phyloP scores from a whole-genome alignment of 352 stramenopile species.

The Saprolegnia parasitica region DNA sequence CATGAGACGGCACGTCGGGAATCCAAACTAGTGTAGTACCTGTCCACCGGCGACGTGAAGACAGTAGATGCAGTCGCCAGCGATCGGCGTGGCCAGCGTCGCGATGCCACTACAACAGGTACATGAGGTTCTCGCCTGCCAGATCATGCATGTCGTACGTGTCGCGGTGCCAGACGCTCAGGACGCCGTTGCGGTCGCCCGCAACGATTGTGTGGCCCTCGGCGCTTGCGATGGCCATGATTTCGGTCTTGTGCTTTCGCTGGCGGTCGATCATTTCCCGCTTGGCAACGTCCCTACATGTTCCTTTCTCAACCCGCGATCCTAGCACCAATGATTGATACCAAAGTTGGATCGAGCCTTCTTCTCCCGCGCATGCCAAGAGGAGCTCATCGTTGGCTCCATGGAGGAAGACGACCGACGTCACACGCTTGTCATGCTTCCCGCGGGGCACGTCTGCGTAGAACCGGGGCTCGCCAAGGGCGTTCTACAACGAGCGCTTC shows the following conservation, averaged over 20 bases:
- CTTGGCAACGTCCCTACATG: constrained; percentile 45
- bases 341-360: constrained; percentile 72
- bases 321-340: constrained; percentile 24
- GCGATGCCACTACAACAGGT: constrained; percentile 38
- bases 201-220: constrained; percentile 50
- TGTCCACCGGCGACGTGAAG: constrained; percentile 36
- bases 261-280: constrained; percentile 55
- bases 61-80: constrained; percentile 49
- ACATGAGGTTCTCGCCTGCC: not conserved
- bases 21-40: not conserved
- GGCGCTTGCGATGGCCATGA: constrained; percentile 40
- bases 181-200: constrained; percentile 52
- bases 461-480: constrained; percentile 33
- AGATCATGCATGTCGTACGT: constrained; percentile 34
- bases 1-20: not conserved
- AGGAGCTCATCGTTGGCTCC: constrained; percentile 33
- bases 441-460: constrained; percentile 46
- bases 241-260: constrained; percentile 50
- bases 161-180: constrained; percentile 57
- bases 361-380: constrained; percentile 57
- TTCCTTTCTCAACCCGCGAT: not conserved
- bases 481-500: constrained; percentile 9
- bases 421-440: constrained; percentile 60
- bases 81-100: constrained; percentile 43
- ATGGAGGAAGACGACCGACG: constrained; percentile 48